Evolutionary conservation across 371 early-diverging fungal species (phyloP).

Genomic region (Mycotypha africana): DNA sequence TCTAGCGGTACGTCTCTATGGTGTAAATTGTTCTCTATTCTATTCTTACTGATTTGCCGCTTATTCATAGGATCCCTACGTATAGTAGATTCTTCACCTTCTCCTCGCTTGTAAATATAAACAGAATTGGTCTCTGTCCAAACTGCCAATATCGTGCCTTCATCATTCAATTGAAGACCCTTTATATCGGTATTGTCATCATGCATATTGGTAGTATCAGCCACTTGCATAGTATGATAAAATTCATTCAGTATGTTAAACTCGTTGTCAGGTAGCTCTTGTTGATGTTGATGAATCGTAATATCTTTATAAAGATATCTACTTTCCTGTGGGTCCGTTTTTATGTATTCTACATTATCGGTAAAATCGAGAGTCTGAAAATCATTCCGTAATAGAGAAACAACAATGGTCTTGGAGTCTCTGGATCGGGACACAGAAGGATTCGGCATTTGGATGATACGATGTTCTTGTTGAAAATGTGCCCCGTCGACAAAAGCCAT

Average conservation of each 20-base stretch:
- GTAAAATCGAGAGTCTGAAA: conserved; percentile 36
- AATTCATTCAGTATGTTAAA: conserved; percentile 13
- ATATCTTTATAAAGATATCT: conserved; percentile 13
- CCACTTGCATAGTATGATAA: conserved; percentile 16
- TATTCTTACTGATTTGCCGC: neutral
- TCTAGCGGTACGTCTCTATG: conserved; percentile 7
- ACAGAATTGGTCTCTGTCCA: conserved; percentile 34
- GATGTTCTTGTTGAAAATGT: conserved; percentile 32
- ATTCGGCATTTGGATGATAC: conserved; percentile 23
- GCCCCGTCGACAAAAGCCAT: conserved; percentile 39
- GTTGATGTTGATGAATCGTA: too few species aligned
- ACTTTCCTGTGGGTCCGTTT: conserved; percentile 8
- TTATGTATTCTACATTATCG: conserved; percentile 14
- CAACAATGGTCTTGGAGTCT: conserved; percentile 26
- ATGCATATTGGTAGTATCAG: conserved; percentile 5
- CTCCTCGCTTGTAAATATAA: conserved; percentile 30
- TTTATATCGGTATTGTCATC: conserved; percentile 18
- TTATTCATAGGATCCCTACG: too few species aligned
- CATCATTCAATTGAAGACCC: conserved; percentile 23
- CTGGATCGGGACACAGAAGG: conserved; percentile 21
- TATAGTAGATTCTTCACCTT: conserved; percentile 3
- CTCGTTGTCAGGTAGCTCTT: too few species aligned
- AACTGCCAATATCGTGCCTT: conserved; percentile 28
- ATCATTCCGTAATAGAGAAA: conserved; percentile 17
- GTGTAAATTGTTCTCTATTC: conserved; percentile 4